Base-by-base conservation (phyloP, 2,329 filamentous ascomycete genomes). In the Bipolaris oryzae region DNA sequence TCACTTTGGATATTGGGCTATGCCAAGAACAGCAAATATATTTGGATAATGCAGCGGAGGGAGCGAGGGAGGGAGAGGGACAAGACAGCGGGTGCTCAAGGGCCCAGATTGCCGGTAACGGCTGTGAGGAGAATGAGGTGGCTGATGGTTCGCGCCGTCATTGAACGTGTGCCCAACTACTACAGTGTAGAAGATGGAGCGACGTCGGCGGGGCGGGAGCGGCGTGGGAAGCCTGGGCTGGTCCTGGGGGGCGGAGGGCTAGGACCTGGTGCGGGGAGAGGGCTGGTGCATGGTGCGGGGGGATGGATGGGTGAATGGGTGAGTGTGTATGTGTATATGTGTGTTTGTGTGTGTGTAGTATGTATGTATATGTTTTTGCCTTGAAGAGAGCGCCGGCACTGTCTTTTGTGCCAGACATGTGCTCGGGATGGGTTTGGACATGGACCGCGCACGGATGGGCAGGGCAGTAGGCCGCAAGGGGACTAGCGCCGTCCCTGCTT, bases 51-150 rank as follows among this genome's bases (percentile, higher is more conserved):
- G 51, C 55, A 55, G 57, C 35, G 50, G 46, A 55, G 18, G 34
- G 43, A 50, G 53, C 48, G 46, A 54, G 18, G 33, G 42, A 50
- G 53, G 55, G 33, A 48, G 42, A 53, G 18, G 35, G 44, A 50
- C 44, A 51, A 45, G 52, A 55, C 53, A 48, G 57, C 46, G 41
- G 6, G 34, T 48, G 57, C 55, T 69, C 60, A 71, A 54, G 72
- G 73, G 50, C 73, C 73, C 56, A 76, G 54, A 63, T 76, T 76
- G 69, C 74, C 74, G 46, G 72, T 71, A 54, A 75, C 69, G 68
- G 74, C 73, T 59, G 73, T 65, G 67, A 78, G 75, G 62, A 77
- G 76, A 45, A 78, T 75, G 67, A 78, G 75, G 63, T 77, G 74
- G 68, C 74, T 68, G 64, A 75, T 76, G 68, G 69, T 76, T 67